These are phyloP conservation scores for Saprolegnia diclina DNA, from an alignment of 352 stramenopile species.

Conservation along the genomic window DNA sequence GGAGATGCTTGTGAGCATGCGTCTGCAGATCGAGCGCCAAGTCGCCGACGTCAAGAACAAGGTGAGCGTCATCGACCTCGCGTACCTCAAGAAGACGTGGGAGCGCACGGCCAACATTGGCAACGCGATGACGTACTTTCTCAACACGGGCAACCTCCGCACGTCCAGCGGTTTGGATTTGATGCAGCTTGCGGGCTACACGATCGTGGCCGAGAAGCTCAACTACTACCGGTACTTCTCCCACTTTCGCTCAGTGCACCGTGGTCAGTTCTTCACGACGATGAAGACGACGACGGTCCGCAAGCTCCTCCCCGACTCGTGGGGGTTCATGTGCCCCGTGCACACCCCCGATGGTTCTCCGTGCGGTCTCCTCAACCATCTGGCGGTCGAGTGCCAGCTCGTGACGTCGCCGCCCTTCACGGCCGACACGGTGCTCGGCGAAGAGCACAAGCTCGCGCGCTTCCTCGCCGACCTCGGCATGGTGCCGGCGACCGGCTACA, in stretches of 20 bases:
- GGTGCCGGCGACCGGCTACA: slow-evolving; percentile 71
- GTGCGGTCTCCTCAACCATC: slow-evolving; percentile 98
- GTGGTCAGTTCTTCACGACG: slow-evolving; percentile 99
- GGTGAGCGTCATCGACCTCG: slow-evolving; percentile 62
- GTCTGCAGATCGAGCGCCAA: slow-evolving; percentile 79
- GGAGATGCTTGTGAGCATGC: slow-evolving; percentile 81
- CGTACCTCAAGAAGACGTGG: slow-evolving; percentile 92
- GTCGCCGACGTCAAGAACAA: slow-evolving; percentile 35
- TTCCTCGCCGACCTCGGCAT: slow-evolving; percentile 78
- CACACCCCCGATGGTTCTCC: slow-evolving; percentile 99
- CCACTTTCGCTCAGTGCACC: slow-evolving; percentile 98
- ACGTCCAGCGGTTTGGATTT: slow-evolving; percentile 96
- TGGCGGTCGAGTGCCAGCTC: slow-evolving; percentile 90
- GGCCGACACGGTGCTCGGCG: slow-evolving; percentile 57
- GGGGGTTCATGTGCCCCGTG: slow-evolving; percentile 98
- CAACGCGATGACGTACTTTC: slow-evolving; percentile 96
- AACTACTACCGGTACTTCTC: slow-evolving; percentile 99
- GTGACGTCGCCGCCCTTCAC: slow-evolving; percentile 72
- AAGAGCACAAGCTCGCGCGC: slow-evolving; percentile 71
- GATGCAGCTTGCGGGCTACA: slow-evolving; percentile 97
- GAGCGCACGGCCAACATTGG: slow-evolving; percentile 87
- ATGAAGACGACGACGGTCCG: slow-evolving; percentile 99
- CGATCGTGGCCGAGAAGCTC: slow-evolving; percentile 98
- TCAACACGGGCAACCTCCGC: slow-evolving; percentile 98
- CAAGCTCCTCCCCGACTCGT: slow-evolving; percentile 98